These are phyloP conservation scores for Fagopyrum homotropicum DNA, from an alignment of 148 eudicot species.

Conservation along the genomic window DNA sequence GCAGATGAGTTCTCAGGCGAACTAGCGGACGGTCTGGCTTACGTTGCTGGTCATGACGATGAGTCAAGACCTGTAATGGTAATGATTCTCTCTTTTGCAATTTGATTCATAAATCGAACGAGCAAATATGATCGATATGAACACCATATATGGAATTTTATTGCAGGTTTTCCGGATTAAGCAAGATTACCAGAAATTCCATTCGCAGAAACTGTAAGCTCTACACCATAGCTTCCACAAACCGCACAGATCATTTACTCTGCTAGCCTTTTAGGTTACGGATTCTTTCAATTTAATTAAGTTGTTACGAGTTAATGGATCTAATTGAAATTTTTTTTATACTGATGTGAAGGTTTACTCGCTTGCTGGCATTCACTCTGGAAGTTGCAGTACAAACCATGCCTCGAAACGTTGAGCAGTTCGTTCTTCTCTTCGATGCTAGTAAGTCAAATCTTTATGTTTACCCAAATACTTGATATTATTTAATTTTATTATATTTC, in stretches of 20 bases:
- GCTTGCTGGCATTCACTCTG: conserved; percentile 86
- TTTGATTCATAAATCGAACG: not conserved
- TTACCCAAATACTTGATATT: not conserved
- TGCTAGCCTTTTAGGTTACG: not conserved
- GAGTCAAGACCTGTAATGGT: conserved; percentile 80
- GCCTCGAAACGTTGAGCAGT: conserved; percentile 68
- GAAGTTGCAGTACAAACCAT: conserved; percentile 94
- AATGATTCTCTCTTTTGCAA: conserved; percentile 13
- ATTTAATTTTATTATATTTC: not conserved
- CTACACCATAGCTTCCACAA: conserved; percentile 16
- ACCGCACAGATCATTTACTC: not conserved
- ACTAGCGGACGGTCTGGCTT: conserved; percentile 86
- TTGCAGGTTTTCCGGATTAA: conserved; percentile 79
- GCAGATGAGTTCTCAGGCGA: conserved; percentile 96
- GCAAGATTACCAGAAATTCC: conserved; percentile 90
- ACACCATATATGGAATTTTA: conserved; percentile 1
- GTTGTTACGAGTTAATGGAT: not conserved
- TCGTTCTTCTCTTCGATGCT: conserved; percentile 84
- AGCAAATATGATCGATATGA: not conserved
- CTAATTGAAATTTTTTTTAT: not conserved
- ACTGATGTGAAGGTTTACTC: conserved; percentile 43
- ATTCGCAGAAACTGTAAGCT: conserved; percentile 81
- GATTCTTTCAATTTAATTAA: not conserved
- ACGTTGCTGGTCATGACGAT: conserved; percentile 93
- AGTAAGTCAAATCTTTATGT: conserved; percentile 46